These are phyloP conservation scores for Balansia obtecta DNA, from an alignment of 2,329 filamentous ascomycete genomes.

Conservation along the genomic window DNA sequence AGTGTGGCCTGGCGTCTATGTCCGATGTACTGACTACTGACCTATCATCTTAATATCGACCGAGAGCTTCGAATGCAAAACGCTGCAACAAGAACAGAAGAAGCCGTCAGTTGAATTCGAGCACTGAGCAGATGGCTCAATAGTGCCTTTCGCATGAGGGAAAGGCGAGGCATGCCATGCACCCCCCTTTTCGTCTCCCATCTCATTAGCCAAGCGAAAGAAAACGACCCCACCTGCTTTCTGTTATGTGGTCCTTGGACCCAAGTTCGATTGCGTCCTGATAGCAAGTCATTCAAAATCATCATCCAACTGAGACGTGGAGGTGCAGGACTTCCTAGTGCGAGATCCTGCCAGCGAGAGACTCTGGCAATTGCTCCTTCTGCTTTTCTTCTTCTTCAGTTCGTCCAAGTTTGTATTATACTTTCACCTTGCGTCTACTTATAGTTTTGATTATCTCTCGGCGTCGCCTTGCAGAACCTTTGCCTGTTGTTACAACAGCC, in stretches of 20 bases:
- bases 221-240: slow-evolving; percentile 1
- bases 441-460: neutral
- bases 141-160: neutral
- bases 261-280: neutral
- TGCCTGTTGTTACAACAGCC: neutral
- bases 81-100: no score
- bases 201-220: slow-evolving; percentile 4
- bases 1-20: no score
- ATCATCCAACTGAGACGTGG: neutral
- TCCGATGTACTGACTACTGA: no score
- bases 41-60: no score
- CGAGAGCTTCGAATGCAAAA: no score
- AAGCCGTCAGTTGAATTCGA: neutral
- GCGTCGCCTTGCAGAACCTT: neutral
- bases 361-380: neutral
- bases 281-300: neutral
- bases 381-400: neutral
- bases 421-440: neutral
- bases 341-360: neutral
- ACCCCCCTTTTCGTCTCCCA: neutral
- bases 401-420: neutral
- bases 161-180: neutral
- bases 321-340: neutral
- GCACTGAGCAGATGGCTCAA: neutral
- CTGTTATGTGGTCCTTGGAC: neutral